Evolutionary conservation across 345 rosid genomes (phyloP).

Genomic region (Aquilaria malaccensis): DNA sequence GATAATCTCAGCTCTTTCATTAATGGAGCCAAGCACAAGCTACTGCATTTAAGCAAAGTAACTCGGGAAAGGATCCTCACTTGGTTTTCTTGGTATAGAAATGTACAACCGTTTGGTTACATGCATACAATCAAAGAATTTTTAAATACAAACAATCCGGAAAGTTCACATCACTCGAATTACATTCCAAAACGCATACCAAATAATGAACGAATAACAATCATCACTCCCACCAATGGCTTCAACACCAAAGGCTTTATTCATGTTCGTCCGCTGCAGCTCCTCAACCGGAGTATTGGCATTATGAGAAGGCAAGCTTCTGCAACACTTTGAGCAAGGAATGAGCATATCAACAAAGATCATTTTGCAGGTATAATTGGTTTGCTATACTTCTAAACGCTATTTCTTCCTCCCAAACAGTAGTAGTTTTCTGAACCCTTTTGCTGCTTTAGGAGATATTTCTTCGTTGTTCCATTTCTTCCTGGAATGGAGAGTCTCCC

Average conservation of each 20-base stretch:
- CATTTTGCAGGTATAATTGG: conserved; percentile 6
- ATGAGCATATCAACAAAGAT: conserved; percentile 5
- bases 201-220: no score
- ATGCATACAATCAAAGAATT: no score
- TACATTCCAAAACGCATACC: no score
- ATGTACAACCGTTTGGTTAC: no score
- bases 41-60: no score
- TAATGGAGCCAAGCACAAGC: no score
- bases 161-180: no score
- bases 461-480: conserved; percentile 85
- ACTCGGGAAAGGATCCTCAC: no score
- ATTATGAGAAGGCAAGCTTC: conserved; percentile 8
- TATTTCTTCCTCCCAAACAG: conserved; percentile 62
- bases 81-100: no score
- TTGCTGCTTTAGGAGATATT: conserved; percentile 64
- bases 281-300: conserved; percentile 9
- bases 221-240: conserved; percentile 11
- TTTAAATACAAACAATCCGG: no score
- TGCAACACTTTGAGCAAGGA: conserved; percentile 14
- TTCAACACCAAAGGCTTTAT: conserved; percentile 32
- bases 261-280: conserved; percentile 6
- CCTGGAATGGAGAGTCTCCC: conserved; percentile 50
- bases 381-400: conserved; percentile 1
- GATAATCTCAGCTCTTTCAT: no score
- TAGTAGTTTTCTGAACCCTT: conserved; percentile 86